These are phyloP conservation scores for Pseudogymnoascus sp. DNA, from an alignment of 2,329 filamentous ascomycete species.

Conservation along the genomic window DNA sequence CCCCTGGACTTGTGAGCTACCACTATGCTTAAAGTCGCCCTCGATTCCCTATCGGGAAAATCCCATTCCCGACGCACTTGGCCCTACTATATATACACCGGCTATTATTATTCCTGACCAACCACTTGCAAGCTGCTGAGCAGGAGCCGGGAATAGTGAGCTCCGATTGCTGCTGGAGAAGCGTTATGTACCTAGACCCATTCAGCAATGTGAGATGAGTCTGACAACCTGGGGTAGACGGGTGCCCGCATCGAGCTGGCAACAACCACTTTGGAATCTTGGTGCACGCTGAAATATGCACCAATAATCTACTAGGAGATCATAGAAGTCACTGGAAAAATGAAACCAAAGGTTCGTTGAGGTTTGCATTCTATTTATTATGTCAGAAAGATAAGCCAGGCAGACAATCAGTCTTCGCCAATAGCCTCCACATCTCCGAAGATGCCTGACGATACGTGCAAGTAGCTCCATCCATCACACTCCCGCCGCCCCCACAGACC, in stretches of 20 bases:
- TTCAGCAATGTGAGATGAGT: background rate
- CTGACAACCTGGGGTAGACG: background rate
- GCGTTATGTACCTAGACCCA: background rate
- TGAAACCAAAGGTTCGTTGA: background rate
- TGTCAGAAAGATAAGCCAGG: slow-evolving; percentile 2
- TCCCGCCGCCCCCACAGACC: background rate
- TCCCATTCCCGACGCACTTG: background rate
- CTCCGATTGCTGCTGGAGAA: background rate
- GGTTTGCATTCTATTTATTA: slow-evolving; percentile 1
- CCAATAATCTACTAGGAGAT: background rate
- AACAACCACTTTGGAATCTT: background rate
- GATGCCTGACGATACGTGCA: background rate
- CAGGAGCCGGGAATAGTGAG: background rate
- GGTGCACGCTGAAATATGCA: background rate
- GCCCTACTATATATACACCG: background rate
- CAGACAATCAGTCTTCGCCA: background rate
- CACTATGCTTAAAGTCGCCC: background rate
- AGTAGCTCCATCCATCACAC: background rate
- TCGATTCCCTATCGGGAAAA: background rate
- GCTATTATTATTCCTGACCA: background rate
- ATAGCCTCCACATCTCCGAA: background rate
- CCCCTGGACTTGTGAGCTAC: background rate
- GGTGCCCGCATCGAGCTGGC: background rate
- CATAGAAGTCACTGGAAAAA: background rate
- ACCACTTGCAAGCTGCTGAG: background rate